phyloP scores from a whole-genome alignment of 164 flowering plant species.

The Nelumbo lutea region DNA sequence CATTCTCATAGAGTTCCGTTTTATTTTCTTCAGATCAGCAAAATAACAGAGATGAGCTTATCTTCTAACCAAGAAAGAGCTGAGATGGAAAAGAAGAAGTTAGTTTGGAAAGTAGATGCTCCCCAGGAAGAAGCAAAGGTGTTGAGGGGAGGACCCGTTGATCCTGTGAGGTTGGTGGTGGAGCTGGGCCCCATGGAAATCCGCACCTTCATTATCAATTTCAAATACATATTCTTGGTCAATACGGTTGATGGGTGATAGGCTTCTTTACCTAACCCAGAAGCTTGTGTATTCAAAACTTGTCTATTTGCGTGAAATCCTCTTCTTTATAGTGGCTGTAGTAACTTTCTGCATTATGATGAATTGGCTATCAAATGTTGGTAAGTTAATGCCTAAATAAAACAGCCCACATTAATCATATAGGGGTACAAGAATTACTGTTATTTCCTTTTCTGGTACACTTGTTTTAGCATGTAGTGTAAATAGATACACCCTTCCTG shows the following conservation, averaged over 20 bases:
- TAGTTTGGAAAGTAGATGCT: constrained; percentile 69
- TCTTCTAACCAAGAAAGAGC: constrained; percentile 83
- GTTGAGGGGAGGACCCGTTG: constrained; percentile 64
- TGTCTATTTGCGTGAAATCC: too few species aligned
- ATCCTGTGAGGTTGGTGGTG: constrained; percentile 50
- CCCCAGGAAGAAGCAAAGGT: constrained; percentile 24
- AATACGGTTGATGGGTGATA: constrained; percentile 13
- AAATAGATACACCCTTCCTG: too few species aligned
- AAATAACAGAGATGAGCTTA: constrained; percentile 67
- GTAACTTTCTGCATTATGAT: too few species aligned
- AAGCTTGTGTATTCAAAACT: neutral
- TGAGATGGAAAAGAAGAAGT: constrained; percentile 78
- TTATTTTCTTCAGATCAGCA: constrained; percentile 47
- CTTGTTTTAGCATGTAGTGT: too few species aligned
- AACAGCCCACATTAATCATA: too few species aligned
- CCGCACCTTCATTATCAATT: constrained; percentile 61
- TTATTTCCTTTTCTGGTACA: too few species aligned
- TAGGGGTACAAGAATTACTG: too few species aligned
- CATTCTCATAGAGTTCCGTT: neutral
- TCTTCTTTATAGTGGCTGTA: too few species aligned
- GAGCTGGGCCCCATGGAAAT: constrained; percentile 93
- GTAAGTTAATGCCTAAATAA: too few species aligned
- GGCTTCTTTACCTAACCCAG: neutral
- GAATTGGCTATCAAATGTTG: too few species aligned
- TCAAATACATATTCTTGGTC: constrained; percentile 17